phyloP scores from a whole-genome alignment of 805 yeast species.

The Monosporozyma servazzii region DNA sequence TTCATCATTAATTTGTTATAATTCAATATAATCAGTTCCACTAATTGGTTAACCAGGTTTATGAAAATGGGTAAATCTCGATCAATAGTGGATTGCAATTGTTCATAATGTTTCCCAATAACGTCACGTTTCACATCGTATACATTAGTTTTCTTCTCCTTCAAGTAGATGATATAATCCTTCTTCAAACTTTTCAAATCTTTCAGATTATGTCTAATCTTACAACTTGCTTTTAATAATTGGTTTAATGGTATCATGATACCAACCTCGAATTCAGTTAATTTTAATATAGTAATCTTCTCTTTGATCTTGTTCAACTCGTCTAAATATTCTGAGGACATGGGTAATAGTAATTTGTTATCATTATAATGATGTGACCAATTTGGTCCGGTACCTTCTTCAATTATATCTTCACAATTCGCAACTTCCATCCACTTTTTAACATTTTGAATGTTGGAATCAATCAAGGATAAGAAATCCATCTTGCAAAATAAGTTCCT shows the following conservation, averaged over 20 bases:
- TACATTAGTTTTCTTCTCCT: conserved; percentile 14
- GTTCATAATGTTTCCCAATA: conserved; percentile 22
- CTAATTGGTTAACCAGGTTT: conserved; percentile 7
- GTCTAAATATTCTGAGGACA: conserved; percentile 23
- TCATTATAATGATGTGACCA: neutral
- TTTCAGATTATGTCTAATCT: conserved; percentile 20
- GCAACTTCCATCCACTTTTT: conserved; percentile 26
- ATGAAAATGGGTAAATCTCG: conserved; percentile 28
- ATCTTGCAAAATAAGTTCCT: conserved; percentile 8
- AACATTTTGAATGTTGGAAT: conserved; percentile 14
- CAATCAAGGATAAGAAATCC: conserved; percentile 14
- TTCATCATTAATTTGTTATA: conserved; percentile 16
- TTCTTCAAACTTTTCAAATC: conserved; percentile 28
- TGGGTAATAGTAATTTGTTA: conserved; percentile 18
- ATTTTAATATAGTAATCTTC: conserved; percentile 20
- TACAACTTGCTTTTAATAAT: conserved; percentile 18
- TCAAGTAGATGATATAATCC: conserved; percentile 27
- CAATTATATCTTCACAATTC: conserved; percentile 14
- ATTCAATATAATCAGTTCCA: conserved; percentile 15
- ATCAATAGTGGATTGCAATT: conserved; percentile 21
- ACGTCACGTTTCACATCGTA: conserved; percentile 24
- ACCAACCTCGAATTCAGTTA: conserved; percentile 19
- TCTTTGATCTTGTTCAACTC: conserved; percentile 24
- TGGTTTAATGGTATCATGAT: conserved; percentile 25
- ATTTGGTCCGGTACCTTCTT: conserved; percentile 5